Evolutionary conservation across 208 protist species (phyloP), one percentile per base, ranked within the genome.

Genomic region (Naegleria fowleri): DNA sequence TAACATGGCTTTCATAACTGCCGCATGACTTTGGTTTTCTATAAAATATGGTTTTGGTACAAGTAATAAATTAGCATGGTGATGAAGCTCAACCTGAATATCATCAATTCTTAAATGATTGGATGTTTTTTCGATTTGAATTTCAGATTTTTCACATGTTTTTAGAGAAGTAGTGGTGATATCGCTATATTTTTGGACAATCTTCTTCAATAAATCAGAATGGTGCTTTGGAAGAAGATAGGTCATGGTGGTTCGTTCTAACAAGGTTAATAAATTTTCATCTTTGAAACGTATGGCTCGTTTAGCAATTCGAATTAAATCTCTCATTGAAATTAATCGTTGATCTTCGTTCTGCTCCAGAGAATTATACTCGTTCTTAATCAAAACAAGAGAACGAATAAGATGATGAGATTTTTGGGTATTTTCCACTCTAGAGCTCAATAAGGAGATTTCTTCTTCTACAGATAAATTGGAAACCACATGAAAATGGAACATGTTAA

Each of bases 41-140:
- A 97, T 94, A 93, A 98, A 99, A 55, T 93, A 92, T 15, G 95
- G 94, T 90, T 96, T 94, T 16, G 97, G 97, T 40, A 98, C 97
- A 15, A 98, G 94, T 29, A 95, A 95, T 51, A 93, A 91, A 91
- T 97, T 95, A 33, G 90, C 55, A 86, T 93, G 91, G 29, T 93
- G 94, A 43, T 83, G 9, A 36, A 59, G 11, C 22, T 19, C 19
- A 33, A 52, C 48, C 11, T 36, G 7, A 9, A 92, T 41, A 79
- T 84, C 91, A 40, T 15, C 91, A 19, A 92, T 92, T n/a, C 29
- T 25, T 36, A 92, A 15, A 36, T n/a, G 33, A 83, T 13, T 83
- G 5, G 19, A 16, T 1, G 22, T 83, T 13, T 40, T 83, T 13
- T 83, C 75, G 33, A 83, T 39, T 36, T n/a, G 33, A 83, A 40